These are phyloP conservation scores for Brassica balearica DNA, from an alignment of 441 rosid genomes.

Conservation along the genomic window DNA sequence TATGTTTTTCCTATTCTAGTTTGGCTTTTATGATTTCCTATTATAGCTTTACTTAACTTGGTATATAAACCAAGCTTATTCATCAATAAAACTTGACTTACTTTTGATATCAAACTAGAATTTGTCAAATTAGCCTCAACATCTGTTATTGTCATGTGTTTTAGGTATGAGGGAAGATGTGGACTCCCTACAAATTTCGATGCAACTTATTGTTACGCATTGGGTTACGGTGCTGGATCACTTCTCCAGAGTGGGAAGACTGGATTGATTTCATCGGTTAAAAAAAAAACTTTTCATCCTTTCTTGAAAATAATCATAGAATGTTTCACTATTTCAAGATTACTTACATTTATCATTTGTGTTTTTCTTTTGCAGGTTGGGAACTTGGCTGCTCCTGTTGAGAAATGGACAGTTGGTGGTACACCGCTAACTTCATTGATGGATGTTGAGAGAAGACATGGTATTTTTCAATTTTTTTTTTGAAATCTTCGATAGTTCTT, in stretches of 20 bases:
- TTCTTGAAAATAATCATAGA: slow-evolving; percentile 5
- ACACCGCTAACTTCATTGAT: slow-evolving; percentile 88
- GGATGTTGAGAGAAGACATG: slow-evolving; percentile 99
- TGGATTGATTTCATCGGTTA: slow-evolving; percentile 87
- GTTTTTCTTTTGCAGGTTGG: slow-evolving; percentile 62
- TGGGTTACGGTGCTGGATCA: slow-evolving; percentile 90
- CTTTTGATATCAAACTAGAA: too few relatives aligned
- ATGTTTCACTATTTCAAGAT: slow-evolving; percentile 15
- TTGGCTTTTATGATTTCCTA: too few relatives aligned
- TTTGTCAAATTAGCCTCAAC: slow-evolving; percentile 19
- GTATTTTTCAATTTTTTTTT: slow-evolving; percentile 41
- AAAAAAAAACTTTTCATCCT: slow-evolving; percentile 19
- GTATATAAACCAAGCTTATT: too few relatives aligned
- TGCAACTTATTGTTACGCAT: slow-evolving; percentile 87
- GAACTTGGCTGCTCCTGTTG: slow-evolving; percentile 79
- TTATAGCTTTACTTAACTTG: too few relatives aligned
- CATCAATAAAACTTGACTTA: too few relatives aligned
- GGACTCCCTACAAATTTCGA: slow-evolving; percentile 93
- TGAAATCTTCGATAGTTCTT: too few relatives aligned
- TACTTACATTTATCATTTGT: slow-evolving; percentile 10
- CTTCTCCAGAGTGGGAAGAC: slow-evolving; percentile 87
- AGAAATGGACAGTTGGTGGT: slow-evolving; percentile 92
- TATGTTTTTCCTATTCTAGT: too few relatives aligned
- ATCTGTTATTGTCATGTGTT: slow-evolving; percentile 16
- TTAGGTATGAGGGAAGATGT: slow-evolving; percentile 90